A percentile compares a stretch with the other conserved stretches of the same genome.
Conservation (phyloP, 2,329 filamentous ascomycete genomes). For the Verticillium zaregamsianum region DNA sequence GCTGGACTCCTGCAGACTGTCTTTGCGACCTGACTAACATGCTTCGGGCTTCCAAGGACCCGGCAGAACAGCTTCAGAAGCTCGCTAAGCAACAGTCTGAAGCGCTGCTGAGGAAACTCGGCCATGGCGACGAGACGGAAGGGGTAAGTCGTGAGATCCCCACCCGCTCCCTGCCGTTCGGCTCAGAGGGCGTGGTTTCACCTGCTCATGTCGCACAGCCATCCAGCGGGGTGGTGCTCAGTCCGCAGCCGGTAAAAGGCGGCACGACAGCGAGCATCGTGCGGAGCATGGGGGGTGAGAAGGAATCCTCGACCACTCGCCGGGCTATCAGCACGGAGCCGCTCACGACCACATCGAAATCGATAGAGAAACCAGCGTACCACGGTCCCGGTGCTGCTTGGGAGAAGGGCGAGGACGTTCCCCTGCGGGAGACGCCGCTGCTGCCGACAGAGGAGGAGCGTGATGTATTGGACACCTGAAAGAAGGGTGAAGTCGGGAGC, state of each 20-base stretch:
- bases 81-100: slow-evolving; percentile 64
- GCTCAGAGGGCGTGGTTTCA: slow-evolving; percentile 43
- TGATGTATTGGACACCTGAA: slow-evolving; percentile 29
- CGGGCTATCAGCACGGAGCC: neutral
- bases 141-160: slow-evolving; percentile 39
- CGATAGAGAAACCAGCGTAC: slow-evolving; percentile 42
- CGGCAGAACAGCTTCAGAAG: slow-evolving; percentile 64
- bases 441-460: slow-evolving; percentile 35
- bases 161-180: slow-evolving; percentile 45
- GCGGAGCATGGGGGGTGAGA: slow-evolving; percentile 22
- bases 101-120: slow-evolving; percentile 51
- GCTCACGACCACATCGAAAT: slow-evolving; percentile 2
- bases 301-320: slow-evolving; percentile 3
- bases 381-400: slow-evolving; percentile 45
- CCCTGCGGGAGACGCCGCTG: slow-evolving; percentile 29
- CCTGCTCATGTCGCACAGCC: slow-evolving; percentile 39
- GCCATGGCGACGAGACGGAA: slow-evolving; percentile 23
- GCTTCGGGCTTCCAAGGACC: slow-evolving; percentile 56
- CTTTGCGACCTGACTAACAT: slow-evolving; percentile 54
- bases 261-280: slow-evolving; percentile 28
- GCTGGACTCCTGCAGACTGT: slow-evolving; percentile 47
- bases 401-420: slow-evolving; percentile 44
- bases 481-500: neutral
- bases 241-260: slow-evolving; percentile 39
- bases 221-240: slow-evolving; percentile 26